Percentiles rank a stretch among this genome's conserved stretches.
Evolutionary conservation across 2,329 filamentous ascomycete genomes (phyloP).

Genomic region (Diaporthe ampelina): DNA sequence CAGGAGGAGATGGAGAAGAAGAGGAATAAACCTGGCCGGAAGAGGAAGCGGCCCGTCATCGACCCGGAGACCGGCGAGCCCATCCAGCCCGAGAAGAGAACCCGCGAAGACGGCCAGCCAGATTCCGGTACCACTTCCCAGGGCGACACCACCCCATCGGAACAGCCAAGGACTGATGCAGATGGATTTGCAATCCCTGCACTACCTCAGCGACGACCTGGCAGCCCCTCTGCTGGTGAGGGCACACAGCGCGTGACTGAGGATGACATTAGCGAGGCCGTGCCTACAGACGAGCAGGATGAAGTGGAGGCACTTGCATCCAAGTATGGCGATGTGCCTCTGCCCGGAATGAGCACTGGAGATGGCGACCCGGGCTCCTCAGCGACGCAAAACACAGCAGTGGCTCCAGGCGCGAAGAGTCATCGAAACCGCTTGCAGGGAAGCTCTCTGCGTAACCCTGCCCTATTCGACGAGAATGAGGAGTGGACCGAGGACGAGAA

Average conservation of each 20-base stretch:
- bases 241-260: slow-evolving; percentile 44
- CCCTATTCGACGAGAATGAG: slow-evolving; percentile 52
- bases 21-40: slow-evolving; percentile 53
- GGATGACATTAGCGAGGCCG: slow-evolving; percentile 46
- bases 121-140: background rate
- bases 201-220: slow-evolving; percentile 53
- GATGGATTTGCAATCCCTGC: slow-evolving; percentile 78
- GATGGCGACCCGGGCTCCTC: background rate
- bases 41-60: slow-evolving; percentile 58
- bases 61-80: slow-evolving; percentile 49
- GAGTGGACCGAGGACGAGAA: slow-evolving; percentile 74
- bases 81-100: slow-evolving; percentile 45
- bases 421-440: slow-evolving; percentile 39
- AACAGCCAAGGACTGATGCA: slow-evolving; percentile 62
- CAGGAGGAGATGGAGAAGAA: slow-evolving; percentile 66
- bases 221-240: background rate
- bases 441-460: slow-evolving; percentile 40
- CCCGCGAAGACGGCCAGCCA: slow-evolving; percentile 4
- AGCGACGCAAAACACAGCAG: background rate
- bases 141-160: slow-evolving; percentile 51
- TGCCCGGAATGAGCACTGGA: slow-evolving; percentile 6
- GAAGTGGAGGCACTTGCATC: slow-evolving; percentile 52
- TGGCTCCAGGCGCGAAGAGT: slow-evolving; percentile 38
- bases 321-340: slow-evolving; percentile 57
- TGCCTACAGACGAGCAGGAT: slow-evolving; percentile 43